Conservation (phyloP, 129 eudicot genomes). For the Calendula officinalis region DNA sequence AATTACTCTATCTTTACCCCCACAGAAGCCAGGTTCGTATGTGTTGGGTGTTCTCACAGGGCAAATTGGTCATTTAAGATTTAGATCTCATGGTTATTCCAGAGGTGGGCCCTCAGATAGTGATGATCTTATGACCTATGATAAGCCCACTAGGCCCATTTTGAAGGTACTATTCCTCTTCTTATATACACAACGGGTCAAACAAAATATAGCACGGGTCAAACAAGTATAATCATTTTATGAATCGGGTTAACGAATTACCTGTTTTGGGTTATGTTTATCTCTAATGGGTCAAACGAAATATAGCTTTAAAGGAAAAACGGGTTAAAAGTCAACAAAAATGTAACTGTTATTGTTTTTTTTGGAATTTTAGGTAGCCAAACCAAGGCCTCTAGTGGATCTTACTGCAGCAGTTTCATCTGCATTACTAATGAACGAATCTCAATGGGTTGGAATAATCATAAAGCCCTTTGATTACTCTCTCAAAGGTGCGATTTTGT, state of each 20-base stretch:
- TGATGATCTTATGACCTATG: slow-evolving; percentile 93
- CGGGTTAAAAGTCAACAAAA: neutral
- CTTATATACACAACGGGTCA: neutral
- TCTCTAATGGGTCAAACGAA: neutral
- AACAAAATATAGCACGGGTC: neutral
- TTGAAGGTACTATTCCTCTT: slow-evolving; percentile 57
- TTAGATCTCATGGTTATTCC: slow-evolving; percentile 95
- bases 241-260: too few species aligned
- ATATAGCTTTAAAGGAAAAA: neutral
- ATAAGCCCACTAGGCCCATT: slow-evolving; percentile 88
- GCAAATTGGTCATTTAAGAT: slow-evolving; percentile 86
- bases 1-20: slow-evolving; percentile 71
- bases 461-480: slow-evolving; percentile 68
- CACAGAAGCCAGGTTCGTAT: slow-evolving; percentile 94
- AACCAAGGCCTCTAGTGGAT: slow-evolving; percentile 88
- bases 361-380: slow-evolving; percentile 55
- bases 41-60: slow-evolving; percentile 97
- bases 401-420: slow-evolving; percentile 88
- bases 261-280: too few species aligned
- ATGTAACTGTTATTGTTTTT: neutral
- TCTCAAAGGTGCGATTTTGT: slow-evolving; percentile 77
- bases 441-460: slow-evolving; percentile 95
- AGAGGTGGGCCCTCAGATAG: slow-evolving; percentile 90
- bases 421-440: slow-evolving; percentile 81
- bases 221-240: too few species aligned